phyloP scores from a whole-genome alignment of 164 flowering plant genomes.

The Chimonanthus praecox region DNA sequence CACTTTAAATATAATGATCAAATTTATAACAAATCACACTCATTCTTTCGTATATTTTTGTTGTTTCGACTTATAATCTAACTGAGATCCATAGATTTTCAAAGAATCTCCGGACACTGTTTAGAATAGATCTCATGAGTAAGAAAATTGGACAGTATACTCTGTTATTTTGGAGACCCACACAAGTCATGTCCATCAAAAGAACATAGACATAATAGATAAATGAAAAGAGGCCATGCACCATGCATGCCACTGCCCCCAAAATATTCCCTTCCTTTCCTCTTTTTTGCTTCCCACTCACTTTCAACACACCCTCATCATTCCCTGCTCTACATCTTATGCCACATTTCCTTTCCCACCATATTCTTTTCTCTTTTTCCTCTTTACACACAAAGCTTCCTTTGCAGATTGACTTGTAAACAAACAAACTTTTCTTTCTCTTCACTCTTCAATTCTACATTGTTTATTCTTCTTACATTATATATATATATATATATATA shows the following conservation, averaged over 20 bases:
- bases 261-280: constrained; percentile 40
- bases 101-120: no score
- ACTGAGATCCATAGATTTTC: no score
- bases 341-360: constrained; percentile 3
- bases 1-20: no score
- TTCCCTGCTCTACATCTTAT: constrained; percentile 22
- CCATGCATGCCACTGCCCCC: constrained; percentile 54
- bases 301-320: constrained; percentile 36
- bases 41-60: no score
- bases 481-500: no score
- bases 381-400: constrained; percentile 5
- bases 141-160: no score
- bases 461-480: no score
- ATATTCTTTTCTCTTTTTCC: constrained; percentile 1
- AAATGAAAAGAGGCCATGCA: constrained; percentile 7
- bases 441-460: neutral
- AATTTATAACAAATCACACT: no score
- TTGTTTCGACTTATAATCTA: no score
- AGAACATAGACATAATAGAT: constrained; percentile 5
- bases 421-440: constrained; percentile 7
- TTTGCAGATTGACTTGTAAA: constrained; percentile 30
- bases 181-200: constrained; percentile 2
- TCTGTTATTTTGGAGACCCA: no score
- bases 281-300: constrained; percentile 30
- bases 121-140: no score